These are phyloP conservation scores for Pseudonitzschia multiseries DNA, from an alignment of 108 stramenopile genomes.

Conservation along the genomic window DNA sequence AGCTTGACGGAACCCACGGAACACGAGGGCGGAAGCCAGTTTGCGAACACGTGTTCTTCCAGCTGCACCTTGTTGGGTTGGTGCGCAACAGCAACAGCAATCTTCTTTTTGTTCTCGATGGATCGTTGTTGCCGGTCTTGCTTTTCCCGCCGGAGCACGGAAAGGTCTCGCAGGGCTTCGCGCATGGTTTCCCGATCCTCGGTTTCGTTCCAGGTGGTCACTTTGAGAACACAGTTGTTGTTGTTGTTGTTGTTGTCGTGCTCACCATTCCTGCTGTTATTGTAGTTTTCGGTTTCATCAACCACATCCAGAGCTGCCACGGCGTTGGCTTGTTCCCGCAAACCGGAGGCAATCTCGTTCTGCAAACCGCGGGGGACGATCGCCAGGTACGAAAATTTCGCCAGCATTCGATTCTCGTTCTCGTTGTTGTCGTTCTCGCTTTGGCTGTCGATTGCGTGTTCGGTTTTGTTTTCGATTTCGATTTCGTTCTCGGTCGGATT, in stretches of 20 bases:
- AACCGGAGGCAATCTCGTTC: background rate
- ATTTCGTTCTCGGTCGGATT: too few relatives aligned
- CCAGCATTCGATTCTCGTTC: background rate
- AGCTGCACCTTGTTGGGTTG: background rate
- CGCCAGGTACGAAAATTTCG: background rate
- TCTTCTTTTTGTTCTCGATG: background rate
- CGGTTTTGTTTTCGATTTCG: too few relatives aligned
- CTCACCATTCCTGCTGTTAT: background rate
- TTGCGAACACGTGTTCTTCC: background rate
- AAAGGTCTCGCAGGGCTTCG: background rate
- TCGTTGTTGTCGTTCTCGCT: background rate
- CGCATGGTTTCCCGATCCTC: constrained; percentile 7
- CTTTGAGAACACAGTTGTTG: background rate
- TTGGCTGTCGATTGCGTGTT: too few relatives aligned
- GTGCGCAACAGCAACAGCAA: background rate
- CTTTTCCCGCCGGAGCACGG: background rate
- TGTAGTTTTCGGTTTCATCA: background rate
- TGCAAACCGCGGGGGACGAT: constrained; percentile 11
- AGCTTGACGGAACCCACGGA: constrained; percentile 29
- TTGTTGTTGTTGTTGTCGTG: background rate
- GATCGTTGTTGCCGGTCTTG: background rate
- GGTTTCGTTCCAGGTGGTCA: background rate
- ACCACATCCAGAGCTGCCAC: background rate
- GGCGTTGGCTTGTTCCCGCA: background rate
- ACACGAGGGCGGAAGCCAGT: background rate